Evolutionary conservation across 164 flowering plant genomes (phyloP).

Genomic region (Aristolochia contorta): DNA sequence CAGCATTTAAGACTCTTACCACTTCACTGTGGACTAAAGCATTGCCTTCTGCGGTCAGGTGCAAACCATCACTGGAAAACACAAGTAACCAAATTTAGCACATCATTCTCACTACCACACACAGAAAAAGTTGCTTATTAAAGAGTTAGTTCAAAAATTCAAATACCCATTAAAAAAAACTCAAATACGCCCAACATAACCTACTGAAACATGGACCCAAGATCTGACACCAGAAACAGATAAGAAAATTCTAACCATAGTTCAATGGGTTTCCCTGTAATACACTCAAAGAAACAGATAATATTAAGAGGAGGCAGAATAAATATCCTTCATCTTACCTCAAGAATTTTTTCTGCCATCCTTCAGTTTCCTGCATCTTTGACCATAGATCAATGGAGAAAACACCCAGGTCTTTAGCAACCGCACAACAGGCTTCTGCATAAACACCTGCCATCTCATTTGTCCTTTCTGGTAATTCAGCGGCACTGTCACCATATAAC

Average conservation of each 20-base stretch:
- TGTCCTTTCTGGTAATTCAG: conserved; percentile 61
- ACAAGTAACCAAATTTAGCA: neutral
- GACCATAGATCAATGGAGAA: conserved; percentile 65
- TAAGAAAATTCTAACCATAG: no score
- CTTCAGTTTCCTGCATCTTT: conserved; percentile 75
- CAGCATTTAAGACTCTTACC: conserved; percentile 35
- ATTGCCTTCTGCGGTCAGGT: conserved; percentile 70
- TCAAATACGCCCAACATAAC: no score
- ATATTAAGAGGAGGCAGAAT: neutral
- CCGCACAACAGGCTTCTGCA: conserved; percentile 57
- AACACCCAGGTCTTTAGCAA: conserved; percentile 55
- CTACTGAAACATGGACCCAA: no score
- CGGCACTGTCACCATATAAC: conserved; percentile 56
- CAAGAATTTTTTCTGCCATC: conserved; percentile 69
- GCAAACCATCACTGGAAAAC: conserved; percentile 69
- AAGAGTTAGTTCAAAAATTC: no score
- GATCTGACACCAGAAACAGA: no score
- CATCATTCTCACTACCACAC: neutral
- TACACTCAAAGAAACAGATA: neutral
- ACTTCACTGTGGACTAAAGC: conserved; percentile 53
- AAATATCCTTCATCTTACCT: conserved; percentile 45
- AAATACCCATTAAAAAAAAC: no score
- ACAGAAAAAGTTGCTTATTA: no score
- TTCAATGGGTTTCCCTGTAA: no score
- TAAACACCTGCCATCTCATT: conserved; percentile 64